phyloP scores from a whole-genome alignment of 208 protist genomes.

The Trypanosoma grayi region DNA sequence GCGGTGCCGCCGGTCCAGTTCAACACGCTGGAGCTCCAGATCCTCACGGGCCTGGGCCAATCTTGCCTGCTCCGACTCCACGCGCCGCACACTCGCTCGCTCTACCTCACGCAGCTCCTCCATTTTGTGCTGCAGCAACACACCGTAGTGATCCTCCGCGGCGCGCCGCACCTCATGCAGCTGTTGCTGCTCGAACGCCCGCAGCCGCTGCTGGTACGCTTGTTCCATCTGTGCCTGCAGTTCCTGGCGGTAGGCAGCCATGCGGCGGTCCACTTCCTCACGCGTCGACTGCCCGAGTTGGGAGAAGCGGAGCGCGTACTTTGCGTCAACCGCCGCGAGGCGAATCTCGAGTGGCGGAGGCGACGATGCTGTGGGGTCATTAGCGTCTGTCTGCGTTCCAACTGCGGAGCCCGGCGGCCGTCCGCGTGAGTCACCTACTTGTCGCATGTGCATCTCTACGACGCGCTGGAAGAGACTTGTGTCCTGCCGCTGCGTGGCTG shows the following conservation, averaged over 20 bases:
- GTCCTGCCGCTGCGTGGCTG: conserved; percentile 22
- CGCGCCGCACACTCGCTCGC: conserved; percentile 38
- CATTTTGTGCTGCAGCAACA: conserved; percentile 52
- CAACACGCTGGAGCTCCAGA: conserved; percentile 57
- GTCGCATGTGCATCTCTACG: conserved; percentile 34
- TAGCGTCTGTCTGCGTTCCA: conserved; percentile 60
- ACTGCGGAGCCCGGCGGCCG: conserved; percentile 7
- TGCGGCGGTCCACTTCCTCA: conserved; percentile 69
- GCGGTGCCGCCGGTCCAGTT: conserved; percentile 53
- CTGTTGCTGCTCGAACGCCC: conserved; percentile 54
- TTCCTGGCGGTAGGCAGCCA: conserved; percentile 70
- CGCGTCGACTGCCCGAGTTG: conserved; percentile 59
- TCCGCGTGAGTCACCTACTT: conserved; percentile 7
- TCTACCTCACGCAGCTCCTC: conserved; percentile 67
- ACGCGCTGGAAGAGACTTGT: conserved; percentile 66
- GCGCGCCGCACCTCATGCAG: conserved; percentile 53
- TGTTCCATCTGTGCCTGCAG: conserved; percentile 65
- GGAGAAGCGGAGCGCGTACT: conserved; percentile 78
- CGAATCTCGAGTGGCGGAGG: conserved; percentile 74
- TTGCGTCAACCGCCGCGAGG: conserved; percentile 82
- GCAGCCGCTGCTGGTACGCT: conserved; percentile 73
- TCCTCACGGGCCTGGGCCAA: conserved; percentile 58
- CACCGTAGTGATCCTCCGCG: conserved; percentile 51
- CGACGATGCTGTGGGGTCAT: conserved; percentile 19
- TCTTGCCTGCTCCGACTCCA: conserved; percentile 67